Conservation (phyloP, 352 stramenopile genomes). For the Phytophthora cactorum region DNA sequence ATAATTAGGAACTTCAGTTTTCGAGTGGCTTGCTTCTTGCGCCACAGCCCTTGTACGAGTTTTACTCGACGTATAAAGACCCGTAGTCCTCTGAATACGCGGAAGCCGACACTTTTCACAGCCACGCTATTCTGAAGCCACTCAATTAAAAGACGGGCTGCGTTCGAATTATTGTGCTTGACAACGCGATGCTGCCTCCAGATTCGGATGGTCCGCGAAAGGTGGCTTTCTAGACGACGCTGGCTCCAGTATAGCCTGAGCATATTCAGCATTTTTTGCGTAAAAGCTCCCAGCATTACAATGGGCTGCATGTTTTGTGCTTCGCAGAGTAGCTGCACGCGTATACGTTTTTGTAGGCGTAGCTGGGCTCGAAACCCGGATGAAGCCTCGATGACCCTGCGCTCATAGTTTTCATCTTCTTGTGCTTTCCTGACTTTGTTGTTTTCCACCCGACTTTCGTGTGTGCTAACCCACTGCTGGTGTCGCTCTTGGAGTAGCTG, state of each 20-base stretch:
- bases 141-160: conserved; percentile 53
- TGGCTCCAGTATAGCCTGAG: conserved; percentile 48
- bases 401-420: conserved; percentile 59
- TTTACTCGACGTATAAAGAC: conserved; percentile 63
- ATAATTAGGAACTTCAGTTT: conserved; percentile 44
- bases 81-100: conserved; percentile 59
- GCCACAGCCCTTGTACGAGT: conserved; percentile 57
- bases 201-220: conserved; percentile 51
- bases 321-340: conserved; percentile 40
- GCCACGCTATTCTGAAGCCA: conserved; percentile 72
- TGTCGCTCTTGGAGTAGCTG: conserved; percentile 58
- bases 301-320: conserved; percentile 53
- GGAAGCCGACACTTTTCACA: conserved; percentile 60
- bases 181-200: conserved; percentile 52
- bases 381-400: conserved; percentile 51
- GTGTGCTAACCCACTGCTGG: conserved; percentile 41
- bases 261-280: conserved; percentile 44
- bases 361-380: conserved; percentile 54
- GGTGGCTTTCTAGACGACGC: conserved; percentile 38
- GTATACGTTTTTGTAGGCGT: conserved; percentile 44
- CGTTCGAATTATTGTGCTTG: conserved; percentile 37
- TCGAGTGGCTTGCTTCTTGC: conserved; percentile 48
- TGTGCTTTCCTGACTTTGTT: conserved; percentile 43
- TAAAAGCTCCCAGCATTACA: conserved; percentile 54
- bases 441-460: conserved; percentile 41